Evolutionary conservation across 2,329 filamentous ascomycete species (phyloP).

Genomic region (Neoscytalidium dimidiatum): DNA sequence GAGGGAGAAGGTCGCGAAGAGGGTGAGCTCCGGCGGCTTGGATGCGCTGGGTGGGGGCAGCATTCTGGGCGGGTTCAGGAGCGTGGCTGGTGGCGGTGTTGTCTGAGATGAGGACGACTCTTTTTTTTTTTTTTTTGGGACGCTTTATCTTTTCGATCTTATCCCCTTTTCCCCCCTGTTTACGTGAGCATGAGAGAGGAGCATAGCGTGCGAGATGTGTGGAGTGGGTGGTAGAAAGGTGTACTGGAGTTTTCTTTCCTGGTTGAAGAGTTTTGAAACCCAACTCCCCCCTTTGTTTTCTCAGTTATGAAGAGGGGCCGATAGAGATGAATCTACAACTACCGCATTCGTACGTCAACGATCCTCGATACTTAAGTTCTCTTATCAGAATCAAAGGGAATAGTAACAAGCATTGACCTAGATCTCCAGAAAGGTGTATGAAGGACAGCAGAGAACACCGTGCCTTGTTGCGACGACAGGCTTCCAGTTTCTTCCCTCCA

Average conservation of each 20-base stretch:
- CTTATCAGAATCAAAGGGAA: too few species aligned
- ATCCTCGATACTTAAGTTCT: background rate
- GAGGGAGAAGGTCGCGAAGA: background rate
- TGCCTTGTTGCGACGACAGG: too few species aligned
- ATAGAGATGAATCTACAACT: background rate
- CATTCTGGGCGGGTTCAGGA: conserved; percentile 1
- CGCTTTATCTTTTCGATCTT: too few species aligned
- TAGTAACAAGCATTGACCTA: too few species aligned
- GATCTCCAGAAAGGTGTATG: too few species aligned
- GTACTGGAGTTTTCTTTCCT: background rate
- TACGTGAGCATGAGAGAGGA: background rate
- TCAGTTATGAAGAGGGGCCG: background rate
- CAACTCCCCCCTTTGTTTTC: background rate
- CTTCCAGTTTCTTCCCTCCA: too few species aligned
- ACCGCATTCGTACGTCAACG: background rate
- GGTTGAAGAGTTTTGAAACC: background rate
- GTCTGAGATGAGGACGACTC: background rate
- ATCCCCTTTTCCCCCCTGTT: too few species aligned
- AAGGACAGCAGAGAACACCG: too few species aligned
- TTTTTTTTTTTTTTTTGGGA: too few species aligned
- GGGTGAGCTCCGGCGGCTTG: background rate
- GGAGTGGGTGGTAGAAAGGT: background rate
- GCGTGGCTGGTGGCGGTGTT: conserved; percentile 6
- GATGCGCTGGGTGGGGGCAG: conserved; percentile 4
- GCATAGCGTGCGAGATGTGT: background rate